These are phyloP conservation scores for Penicillium rolfsii DNA, from an alignment of 2,329 filamentous ascomycete genomes.

Conservation along the genomic window DNA sequence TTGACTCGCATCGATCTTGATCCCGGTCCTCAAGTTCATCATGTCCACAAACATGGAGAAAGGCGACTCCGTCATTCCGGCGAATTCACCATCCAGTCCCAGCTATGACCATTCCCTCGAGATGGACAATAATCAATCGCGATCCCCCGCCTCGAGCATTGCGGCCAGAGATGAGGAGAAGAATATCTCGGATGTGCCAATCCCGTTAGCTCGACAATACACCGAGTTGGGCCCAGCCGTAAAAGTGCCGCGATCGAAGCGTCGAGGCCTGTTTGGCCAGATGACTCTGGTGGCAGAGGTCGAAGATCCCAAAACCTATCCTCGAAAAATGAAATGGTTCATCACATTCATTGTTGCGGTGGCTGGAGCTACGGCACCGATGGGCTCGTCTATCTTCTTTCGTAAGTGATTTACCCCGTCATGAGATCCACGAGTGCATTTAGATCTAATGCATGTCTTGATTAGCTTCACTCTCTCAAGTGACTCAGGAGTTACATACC, in stretches of 20 bases:
- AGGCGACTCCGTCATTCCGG: neutral
- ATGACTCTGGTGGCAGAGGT: conserved; percentile 78
- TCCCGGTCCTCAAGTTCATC: neutral
- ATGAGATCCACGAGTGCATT: neutral
- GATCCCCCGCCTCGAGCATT: conserved; percentile 25
- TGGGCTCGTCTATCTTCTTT: conserved; percentile 83
- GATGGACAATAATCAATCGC: conserved; percentile 20
- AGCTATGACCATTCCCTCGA: conserved; percentile 11
- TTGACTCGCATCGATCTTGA: neutral
- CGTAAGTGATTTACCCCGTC: conserved; percentile 56
- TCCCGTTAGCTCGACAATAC: conserved; percentile 20
- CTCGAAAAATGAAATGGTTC: conserved; percentile 76
- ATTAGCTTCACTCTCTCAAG: conserved; percentile 68
- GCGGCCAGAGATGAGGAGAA: conserved; percentile 28
- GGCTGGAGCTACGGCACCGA: conserved; percentile 75
- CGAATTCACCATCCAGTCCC: conserved; percentile 1
- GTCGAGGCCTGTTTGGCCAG: conserved; percentile 73
- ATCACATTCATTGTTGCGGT: conserved; percentile 78
- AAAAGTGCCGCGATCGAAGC: conserved; percentile 56
- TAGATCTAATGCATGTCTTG: neutral
- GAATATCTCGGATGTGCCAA: conserved; percentile 16
- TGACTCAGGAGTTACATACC: conserved; percentile 65
- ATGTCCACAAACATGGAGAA: conserved; percentile 13
- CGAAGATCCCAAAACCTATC: conserved; percentile 73
- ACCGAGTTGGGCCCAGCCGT: conserved; percentile 43